Base-by-base conservation (phyloP, 108 stramenopile genomes). In the Nannochloropsis gaditana region DNA sequence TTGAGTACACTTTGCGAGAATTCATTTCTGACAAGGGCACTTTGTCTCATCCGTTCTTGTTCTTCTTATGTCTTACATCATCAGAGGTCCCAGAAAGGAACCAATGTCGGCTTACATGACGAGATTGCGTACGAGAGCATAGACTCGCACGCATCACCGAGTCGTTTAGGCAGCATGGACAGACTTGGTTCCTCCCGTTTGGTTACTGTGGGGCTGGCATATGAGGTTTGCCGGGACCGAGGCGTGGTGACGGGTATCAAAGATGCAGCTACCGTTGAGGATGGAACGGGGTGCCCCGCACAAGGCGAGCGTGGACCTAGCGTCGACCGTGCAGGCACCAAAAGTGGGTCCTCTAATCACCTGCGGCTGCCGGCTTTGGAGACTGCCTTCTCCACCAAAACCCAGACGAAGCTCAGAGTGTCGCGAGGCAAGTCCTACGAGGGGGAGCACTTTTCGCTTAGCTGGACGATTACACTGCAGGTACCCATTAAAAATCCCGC, bases 361-460 rank as follows among this genome's bases (percentile, higher is more conserved):
- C n/a, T 8, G 59, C 19, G 19, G 59, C 59, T 73, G 59, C 59
- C 59, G 59, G 19, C 59, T n/a, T 73, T 73, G 59, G 59, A n/a
- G n/a, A 73, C 15, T n/a, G 59, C 59, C 15, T 73, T 73, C 59
- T 73, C 59, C 59, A 73, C 59, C 15, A 73, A 73, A 73, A 73
- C 59, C 15, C 59, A 73, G 59, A 73, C 59, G 15, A 15, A n/a
- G 59, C 59, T 73, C 19, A 15, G 59, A 4, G 59, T 73, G 2
- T n/a, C 19, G 15, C 59, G 59, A n/a, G 59, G 59, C 59, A 73
- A 73, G 8, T 73, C 59, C 19, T 73, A 73, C 6, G 59, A 73
- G 59, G 59, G 59, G 15, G 59, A 73, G 59, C 59, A 73, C n/a
- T 73, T 73, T 73, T 73, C 59, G n/a, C n/a, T 73, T n/a, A 73